Percentiles rank a stretch among this genome's conserved stretches.
These are phyloP conservation scores for Fusarium dlaminii DNA, from an alignment of 2,329 filamentous ascomycete genomes.

Conservation along the genomic window DNA sequence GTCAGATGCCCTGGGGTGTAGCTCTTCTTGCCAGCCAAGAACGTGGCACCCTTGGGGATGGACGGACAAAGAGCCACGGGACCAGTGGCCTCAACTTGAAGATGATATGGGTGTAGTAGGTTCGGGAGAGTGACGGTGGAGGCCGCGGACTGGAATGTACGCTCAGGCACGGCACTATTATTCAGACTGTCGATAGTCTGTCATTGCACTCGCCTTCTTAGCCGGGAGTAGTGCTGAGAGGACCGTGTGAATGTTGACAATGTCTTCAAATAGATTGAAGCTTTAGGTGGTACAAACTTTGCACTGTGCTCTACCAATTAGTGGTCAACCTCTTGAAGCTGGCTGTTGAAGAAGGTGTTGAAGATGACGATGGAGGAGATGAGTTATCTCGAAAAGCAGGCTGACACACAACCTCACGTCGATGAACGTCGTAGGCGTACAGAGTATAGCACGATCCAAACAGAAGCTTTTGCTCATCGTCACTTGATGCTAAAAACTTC, in stretches of 20 bases:
- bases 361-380: background rate
- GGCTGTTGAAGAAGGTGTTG: background rate
- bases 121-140: background rate
- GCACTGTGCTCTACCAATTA: constrained; percentile 12
- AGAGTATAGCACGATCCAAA: constrained; percentile 1
- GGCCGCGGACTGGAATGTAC: constrained; percentile 17
- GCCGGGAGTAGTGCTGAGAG: constrained; percentile 2
- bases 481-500: constrained; percentile 6
- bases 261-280: background rate
- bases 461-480: background rate
- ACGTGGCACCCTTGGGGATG: constrained; percentile 22
- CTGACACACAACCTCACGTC: constrained; percentile 21
- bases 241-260: constrained; percentile 4
- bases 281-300: background rate
- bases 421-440: background rate
- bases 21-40: constrained; percentile 30
- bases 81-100: constrained; percentile 4
- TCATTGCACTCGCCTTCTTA: background rate
- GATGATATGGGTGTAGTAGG: background rate
- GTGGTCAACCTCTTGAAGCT: background rate
- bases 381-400: constrained; percentile 16
- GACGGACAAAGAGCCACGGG: constrained; percentile 21
- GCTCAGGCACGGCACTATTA: constrained; percentile 6
- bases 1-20: constrained; percentile 21
- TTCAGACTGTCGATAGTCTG: background rate